Evolutionary conservation across 345 rosid species (phyloP).

Genomic region (Lenwebbia sp.): DNA sequence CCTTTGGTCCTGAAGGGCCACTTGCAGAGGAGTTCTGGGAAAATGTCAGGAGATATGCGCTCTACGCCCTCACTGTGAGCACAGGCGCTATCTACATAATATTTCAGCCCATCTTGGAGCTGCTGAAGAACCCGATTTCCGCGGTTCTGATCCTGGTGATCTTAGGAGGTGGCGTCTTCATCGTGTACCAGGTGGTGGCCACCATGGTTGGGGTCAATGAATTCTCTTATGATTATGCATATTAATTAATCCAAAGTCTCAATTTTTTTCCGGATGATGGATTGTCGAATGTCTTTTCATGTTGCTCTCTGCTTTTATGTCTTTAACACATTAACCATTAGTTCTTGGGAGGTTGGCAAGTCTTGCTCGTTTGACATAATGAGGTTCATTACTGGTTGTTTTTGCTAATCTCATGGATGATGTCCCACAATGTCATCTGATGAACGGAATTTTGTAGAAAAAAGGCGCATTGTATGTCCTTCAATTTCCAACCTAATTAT

Average conservation of each 20-base stretch:
- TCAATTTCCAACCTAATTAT: neutral
- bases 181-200: slow-evolving; percentile 67
- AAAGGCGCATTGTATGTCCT: neutral
- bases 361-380: neutral
- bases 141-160: slow-evolving; percentile 56
- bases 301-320: neutral
- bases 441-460: neutral
- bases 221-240: slow-evolving; percentile 56
- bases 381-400: neutral
- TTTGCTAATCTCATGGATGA: neutral
- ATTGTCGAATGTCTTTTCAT: neutral
- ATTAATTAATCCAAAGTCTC: slow-evolving; percentile 2
- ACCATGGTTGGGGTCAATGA: slow-evolving; percentile 83
- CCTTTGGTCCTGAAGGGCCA: slow-evolving; percentile 89
- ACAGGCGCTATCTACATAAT: slow-evolving; percentile 79
- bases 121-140: slow-evolving; percentile 79
- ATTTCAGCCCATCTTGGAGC: slow-evolving; percentile 47
- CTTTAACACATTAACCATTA: neutral
- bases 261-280: neutral
- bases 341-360: neutral
- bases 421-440: neutral
- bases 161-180: slow-evolving; percentile 49
- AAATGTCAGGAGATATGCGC: slow-evolving; percentile 86
- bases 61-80: slow-evolving; percentile 89
- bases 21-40: slow-evolving; percentile 94